phyloP scores from a whole-genome alignment of 257 asterid genomes.

The Sherardia arvensis region DNA sequence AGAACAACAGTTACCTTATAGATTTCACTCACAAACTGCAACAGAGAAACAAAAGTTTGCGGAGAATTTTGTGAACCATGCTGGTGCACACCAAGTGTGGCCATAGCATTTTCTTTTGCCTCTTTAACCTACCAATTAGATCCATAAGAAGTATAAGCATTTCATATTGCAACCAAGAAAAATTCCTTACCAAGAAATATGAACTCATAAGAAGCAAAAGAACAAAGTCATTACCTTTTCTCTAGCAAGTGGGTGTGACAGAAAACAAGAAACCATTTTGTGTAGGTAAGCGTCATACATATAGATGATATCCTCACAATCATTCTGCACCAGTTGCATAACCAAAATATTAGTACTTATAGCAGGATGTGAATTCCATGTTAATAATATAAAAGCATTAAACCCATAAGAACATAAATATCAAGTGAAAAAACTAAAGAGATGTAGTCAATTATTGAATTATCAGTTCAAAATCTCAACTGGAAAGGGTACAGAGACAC shows the following conservation, averaged over 20 bases:
- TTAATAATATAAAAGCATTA: neutral
- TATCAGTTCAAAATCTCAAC: too few relatives aligned
- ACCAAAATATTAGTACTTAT: slow-evolving; percentile 11
- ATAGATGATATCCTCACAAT: slow-evolving; percentile 83
- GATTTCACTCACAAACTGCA: slow-evolving; percentile 93
- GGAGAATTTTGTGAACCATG: slow-evolving; percentile 39
- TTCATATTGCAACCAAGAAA: neutral
- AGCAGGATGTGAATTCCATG: neutral
- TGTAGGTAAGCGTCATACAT: slow-evolving; percentile 90
- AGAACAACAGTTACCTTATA: slow-evolving; percentile 55
- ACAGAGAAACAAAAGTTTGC: slow-evolving; percentile 72
- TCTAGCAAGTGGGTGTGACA: slow-evolving; percentile 76
- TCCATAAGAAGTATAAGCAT: slow-evolving; percentile 1
- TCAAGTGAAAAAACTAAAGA: neutral
- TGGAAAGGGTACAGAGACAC: too few relatives aligned
- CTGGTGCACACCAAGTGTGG: slow-evolving; percentile 57
- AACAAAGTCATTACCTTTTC: slow-evolving; percentile 56
- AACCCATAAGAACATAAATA: neutral
- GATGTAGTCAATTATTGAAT: too few relatives aligned
- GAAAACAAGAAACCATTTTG: slow-evolving; percentile 77
- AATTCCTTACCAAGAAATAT: too few relatives aligned
- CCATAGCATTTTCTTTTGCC: slow-evolving; percentile 87
- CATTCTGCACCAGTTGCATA: slow-evolving; percentile 52
- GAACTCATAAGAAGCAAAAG: too few relatives aligned
- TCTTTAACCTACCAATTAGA: slow-evolving; percentile 60